Evolutionary conservation across 805 yeast genomes (phyloP).

Genomic region (Ogataea trehaloabstinens): DNA sequence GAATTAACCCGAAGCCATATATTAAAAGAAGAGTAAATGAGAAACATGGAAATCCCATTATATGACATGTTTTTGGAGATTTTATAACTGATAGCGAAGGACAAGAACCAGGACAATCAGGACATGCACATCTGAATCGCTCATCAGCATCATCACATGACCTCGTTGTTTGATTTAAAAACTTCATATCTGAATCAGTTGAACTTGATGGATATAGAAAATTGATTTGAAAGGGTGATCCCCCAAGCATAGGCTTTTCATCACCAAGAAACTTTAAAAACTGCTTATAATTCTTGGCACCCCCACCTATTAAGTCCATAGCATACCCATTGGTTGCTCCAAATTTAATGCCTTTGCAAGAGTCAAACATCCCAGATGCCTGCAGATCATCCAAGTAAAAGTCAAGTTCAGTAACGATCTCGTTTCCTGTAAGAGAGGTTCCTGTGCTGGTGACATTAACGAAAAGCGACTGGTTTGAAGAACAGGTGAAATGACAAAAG

Average conservation of each 20-base stretch:
- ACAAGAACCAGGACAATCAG: conserved; percentile 83
- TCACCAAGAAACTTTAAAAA: conserved; percentile 91
- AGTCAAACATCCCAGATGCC: conserved; percentile 69
- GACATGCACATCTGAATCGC: conserved; percentile 76
- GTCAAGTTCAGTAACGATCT: conserved; percentile 69
- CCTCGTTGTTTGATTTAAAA: conserved; percentile 29
- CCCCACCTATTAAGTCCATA: conserved; percentile 98
- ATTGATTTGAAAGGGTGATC: conserved; percentile 93
- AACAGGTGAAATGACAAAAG: conserved; percentile 87
- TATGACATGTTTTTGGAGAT: conserved; percentile 42
- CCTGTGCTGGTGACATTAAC: conserved; percentile 60
- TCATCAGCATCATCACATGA: conserved; percentile 58
- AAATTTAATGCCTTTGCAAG: conserved; percentile 87
- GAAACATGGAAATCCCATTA: conserved; percentile 72
- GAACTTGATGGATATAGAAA: conserved; percentile 45
- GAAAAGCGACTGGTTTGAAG: conserved; percentile 76
- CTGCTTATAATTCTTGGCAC: conserved; percentile 69
- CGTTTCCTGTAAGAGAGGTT: conserved; percentile 46
- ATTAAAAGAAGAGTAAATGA: conserved; percentile 58
- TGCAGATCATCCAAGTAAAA: conserved; percentile 56
- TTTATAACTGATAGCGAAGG: conserved; percentile 58
- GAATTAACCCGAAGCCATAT: conserved; percentile 35
- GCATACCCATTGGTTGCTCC: conserved; percentile 95
- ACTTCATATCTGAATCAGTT: conserved; percentile 23
- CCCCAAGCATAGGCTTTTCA: conserved; percentile 90